phyloP scores from a whole-genome alignment of 164 flowering plant species.

The Aristolochia fimbriata region DNA sequence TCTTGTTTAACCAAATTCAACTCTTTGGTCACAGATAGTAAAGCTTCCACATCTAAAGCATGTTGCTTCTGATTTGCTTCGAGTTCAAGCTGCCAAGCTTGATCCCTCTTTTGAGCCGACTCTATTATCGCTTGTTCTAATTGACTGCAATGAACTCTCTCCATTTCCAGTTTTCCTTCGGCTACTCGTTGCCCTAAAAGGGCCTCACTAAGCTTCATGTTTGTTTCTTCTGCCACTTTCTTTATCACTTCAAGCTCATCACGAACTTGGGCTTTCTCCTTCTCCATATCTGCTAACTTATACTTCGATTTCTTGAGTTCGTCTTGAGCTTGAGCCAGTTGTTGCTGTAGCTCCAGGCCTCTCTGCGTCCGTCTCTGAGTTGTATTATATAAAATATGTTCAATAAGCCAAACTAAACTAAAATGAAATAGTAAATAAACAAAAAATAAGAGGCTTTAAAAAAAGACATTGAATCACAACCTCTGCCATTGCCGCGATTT shows the following conservation, averaged over 20 bases:
- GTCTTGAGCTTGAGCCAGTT: constrained; percentile 24
- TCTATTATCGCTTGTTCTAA: constrained; percentile 18
- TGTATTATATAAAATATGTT: constrained; percentile 1
- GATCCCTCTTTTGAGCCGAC: constrained; percentile 23
- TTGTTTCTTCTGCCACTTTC: constrained; percentile 28
- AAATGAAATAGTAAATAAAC: background rate
- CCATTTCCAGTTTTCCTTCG: constrained; percentile 6
- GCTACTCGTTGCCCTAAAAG: constrained; percentile 11
- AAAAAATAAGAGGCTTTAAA: background rate
- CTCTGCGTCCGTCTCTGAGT: constrained; percentile 13
- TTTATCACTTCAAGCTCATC: constrained; percentile 37
- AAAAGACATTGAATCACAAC: background rate
- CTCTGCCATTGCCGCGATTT: constrained; percentile 9
- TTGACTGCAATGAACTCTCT: constrained; percentile 9
- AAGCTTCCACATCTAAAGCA: constrained; percentile 14
- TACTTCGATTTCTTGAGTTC: constrained; percentile 26
- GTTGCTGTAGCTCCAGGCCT: constrained; percentile 28
- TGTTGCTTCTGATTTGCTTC: constrained; percentile 23
- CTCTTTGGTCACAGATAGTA: constrained; percentile 13
- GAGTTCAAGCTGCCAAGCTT: constrained; percentile 27
- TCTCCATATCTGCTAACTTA: constrained; percentile 20
- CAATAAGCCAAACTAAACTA: background rate
- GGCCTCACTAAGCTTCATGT: constrained; percentile 24
- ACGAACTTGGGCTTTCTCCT: constrained; percentile 28
- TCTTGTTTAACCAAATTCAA: constrained; percentile 8